Base-by-base conservation (phyloP, 805 yeast species). In the Saturnispora saitoi region DNA sequence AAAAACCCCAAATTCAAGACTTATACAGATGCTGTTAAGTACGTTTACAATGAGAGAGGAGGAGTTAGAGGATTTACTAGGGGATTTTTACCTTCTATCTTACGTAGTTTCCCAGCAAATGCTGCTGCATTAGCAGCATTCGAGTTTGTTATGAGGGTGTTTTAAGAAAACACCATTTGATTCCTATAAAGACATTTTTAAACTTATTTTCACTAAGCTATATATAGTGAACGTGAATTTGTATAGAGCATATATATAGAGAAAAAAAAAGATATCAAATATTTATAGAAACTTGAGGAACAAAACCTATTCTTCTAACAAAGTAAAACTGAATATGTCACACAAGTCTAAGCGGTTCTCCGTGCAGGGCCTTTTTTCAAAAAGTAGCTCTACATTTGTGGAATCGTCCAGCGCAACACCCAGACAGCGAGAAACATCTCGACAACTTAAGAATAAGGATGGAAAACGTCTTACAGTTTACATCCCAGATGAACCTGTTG, bases 111-210 rank as follows among this genome's bases (percentile, higher is more conserved):
- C 75, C 96, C 96, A 1, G 95, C 95, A 1, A 88, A 88, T 63
- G 96, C 95, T 1, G 90, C 95, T 14, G 96, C 96, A 0, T 69
- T 88, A 51, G 95, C 91, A 4, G 87, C 93, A 1, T 88, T 87
- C 61, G 96, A 88, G 64, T 81, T 85, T 17, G 87, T 80, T n/a
- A 76, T 87, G 80, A 74, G 91, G 54, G 45, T 63, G 4, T 58
- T 62, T 47, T 53, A 54, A 15, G 24, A 10, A 34, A 9, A 15
- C 19, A 17, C 22, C 19, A 5, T 34, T 20, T 8, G 2, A 10
- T 10, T 20, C 19, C 24, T 34, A 10, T 9, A 9, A 17, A 17
- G 38, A 17, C 38, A 17, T 17, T 8, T 17, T 11, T 20, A 17
- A 19, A n/a, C 17, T 17, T 15, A 34, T 8, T 34, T 19, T 17